Evolutionary conservation across 2,329 filamentous ascomycete genomes (phyloP), one percentile per base, ranked within the genome.

Genomic region (Thermomyces lanuginosus): DNA sequence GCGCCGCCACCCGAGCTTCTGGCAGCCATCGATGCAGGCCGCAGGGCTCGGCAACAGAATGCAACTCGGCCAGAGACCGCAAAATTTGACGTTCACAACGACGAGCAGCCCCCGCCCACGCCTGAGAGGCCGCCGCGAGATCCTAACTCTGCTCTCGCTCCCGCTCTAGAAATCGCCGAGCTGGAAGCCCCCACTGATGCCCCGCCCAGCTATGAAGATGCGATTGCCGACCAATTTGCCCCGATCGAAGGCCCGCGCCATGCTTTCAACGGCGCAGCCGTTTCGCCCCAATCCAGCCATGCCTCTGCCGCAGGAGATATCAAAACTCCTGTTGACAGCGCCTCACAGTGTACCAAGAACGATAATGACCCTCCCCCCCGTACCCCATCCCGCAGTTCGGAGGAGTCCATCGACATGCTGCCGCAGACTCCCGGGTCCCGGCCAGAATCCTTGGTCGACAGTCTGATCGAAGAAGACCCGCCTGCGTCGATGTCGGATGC

Each of bases 201-300:
- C n/a, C 84, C 86, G 10, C 84, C 84, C 5, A 92, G 81, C 43
- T 95, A 95, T 45, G 83, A 92, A 53, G 84, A 93, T 52, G 83
- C 82, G 8, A 75, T 93, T 55, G 83, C 82, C 5, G 75, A 80
- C 37, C 69, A 74, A 32, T 55, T 89, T 35, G 75, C 69, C 18
- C 79, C 81, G 1, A 69, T 82, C 30, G 69, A 81, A 45, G 77
- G 73, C 34, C 58, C 75, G 14, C 63, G 83, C 41, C 51, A 56
- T 42, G 55, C n/a, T n/a, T n/a, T n/a, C n/a, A n/a, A n/a, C n/a
- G n/a, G n/a, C n/a, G n/a, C n/a, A n/a, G n/a, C n/a, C n/a, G n/a
- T n/a, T n/a, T n/a, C n/a, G n/a, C n/a, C n/a, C n/a, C n/a, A n/a
- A n/a, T n/a, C n/a, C n/a, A n/a, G n/a, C n/a, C n/a, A n/a, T n/a